These are phyloP conservation scores for Dentipellis fragilis DNA, from an alignment of 768 basidiomycete species.

Conservation along the genomic window DNA sequence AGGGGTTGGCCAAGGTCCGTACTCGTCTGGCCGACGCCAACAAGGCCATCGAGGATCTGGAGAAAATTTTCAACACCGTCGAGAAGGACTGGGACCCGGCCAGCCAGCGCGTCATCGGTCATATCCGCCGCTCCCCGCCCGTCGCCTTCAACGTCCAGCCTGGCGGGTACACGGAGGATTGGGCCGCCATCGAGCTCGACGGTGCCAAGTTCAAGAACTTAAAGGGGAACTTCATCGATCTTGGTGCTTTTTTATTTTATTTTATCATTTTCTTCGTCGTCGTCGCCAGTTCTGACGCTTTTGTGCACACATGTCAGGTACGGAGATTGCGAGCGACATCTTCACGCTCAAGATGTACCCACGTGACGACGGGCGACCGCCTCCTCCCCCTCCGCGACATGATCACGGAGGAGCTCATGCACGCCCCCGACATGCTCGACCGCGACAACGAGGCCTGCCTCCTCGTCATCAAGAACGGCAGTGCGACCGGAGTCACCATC, in stretches of 20 bases:
- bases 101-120: slow-evolving; percentile 1
- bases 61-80: background rate
- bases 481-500: slow-evolving; percentile 16
- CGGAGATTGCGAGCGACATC: background rate
- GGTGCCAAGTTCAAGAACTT: background rate
- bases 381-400: slow-evolving; percentile 17
- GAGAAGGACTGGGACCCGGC: background rate
- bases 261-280: background rate
- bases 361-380: background rate
- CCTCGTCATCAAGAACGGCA: slow-evolving; percentile 27
- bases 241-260: slow-evolving; percentile 7
- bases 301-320: slow-evolving; percentile 5
- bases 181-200: background rate
- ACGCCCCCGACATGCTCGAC: slow-evolving; percentile 16
- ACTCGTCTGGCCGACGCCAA: too few relatives aligned
- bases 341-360: slow-evolving; percentile 2
- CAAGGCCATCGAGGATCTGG: background rate
- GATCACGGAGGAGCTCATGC: slow-evolving; percentile 23
- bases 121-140: slow-evolving; percentile 13
- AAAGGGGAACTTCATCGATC: background rate
- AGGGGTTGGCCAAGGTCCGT: background rate
- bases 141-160: slow-evolving; percentile 7
- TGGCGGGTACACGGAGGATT: background rate
- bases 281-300: too few relatives aligned
- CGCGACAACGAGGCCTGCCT: slow-evolving; percentile 18